These are phyloP conservation scores for Sphagnurus paluster DNA, from an alignment of 1,284 basidiomycete species.

Conservation along the genomic window DNA sequence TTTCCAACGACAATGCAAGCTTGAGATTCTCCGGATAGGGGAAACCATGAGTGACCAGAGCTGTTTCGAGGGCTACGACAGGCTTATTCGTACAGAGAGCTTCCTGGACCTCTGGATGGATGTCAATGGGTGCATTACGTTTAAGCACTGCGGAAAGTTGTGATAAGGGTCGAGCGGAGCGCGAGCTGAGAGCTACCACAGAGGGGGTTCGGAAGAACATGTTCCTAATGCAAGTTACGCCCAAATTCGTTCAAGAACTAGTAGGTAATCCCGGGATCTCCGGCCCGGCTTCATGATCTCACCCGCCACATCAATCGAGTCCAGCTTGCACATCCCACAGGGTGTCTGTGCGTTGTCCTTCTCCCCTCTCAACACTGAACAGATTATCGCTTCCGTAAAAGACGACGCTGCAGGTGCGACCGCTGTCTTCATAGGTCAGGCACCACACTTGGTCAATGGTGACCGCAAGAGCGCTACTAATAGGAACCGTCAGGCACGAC, in stretches of 20 bases:
- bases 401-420: conserved; percentile 70
- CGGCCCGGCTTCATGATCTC: conserved; percentile 11
- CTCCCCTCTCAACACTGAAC: conserved; percentile 51
- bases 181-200: not conserved
- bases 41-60: conserved; percentile 92
- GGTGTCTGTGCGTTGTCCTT: conserved; percentile 65
- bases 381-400: conserved; percentile 60
- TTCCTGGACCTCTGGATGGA: conserved; percentile 77
- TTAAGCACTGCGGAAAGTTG: conserved; percentile 5
- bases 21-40: conserved; percentile 79
- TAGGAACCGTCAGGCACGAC: conserved; percentile 44
- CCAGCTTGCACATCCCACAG: conserved; percentile 42
- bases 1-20: conserved; percentile 75
- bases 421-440: conserved; percentile 69
- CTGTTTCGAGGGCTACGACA: conserved; percentile 81
- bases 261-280: not conserved
- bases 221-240: too few relatives aligned
- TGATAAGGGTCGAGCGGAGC: conserved; percentile 1
- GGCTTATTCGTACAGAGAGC: conserved; percentile 63
- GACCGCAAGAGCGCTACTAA: too few relatives aligned
- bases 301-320: conserved; percentile 47
- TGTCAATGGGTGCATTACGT: conserved; percentile 51
- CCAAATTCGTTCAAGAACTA: not conserved
- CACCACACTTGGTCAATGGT: conserved; percentile 7
- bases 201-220: not conserved